Conservation (phyloP, 1,284 basidiomycete species). For the Rhodotorula sp. region DNA sequence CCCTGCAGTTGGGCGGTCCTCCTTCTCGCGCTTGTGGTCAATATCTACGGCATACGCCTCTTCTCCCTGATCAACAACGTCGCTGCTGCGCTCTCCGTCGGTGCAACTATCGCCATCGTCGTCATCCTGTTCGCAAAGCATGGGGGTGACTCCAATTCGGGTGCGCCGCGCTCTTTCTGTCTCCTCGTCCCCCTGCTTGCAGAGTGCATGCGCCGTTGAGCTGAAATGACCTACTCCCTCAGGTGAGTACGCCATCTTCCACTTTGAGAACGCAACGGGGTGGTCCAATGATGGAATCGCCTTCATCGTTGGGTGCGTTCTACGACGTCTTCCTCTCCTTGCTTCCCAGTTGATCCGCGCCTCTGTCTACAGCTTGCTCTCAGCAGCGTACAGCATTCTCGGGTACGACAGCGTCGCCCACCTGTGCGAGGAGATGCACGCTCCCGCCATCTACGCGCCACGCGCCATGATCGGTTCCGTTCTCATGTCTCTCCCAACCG, state of each 20-base stretch:
- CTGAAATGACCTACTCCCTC: accelerated
- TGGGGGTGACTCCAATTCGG: neutral
- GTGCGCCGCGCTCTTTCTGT: no score
- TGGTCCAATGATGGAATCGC: neutral
- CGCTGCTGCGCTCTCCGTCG: neutral
- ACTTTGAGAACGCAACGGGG: slow-evolving; percentile 6
- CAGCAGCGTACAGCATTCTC: neutral
- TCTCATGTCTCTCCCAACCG: slow-evolving; percentile 3
- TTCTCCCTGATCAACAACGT: slow-evolving; percentile 1
- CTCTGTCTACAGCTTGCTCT: neutral
- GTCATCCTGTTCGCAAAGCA: neutral
- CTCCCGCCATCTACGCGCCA: neutral
- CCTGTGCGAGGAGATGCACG: slow-evolving; percentile 9
- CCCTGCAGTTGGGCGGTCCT: neutral
- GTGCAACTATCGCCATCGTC: neutral
- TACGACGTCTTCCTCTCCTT: no score
- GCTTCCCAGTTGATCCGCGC: no score
- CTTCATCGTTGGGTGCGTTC: slow-evolving; percentile 1
- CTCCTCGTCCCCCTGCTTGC: no score
- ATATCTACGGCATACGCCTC: neutral
- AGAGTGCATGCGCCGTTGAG: no score
- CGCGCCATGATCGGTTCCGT: slow-evolving; percentile 7
- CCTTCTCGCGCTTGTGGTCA: neutral
- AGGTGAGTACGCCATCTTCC: neutral
- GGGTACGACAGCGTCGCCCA: slow-evolving; percentile 12